Evolutionary conservation across 257 asterid species (phyloP).

Genomic region (Anisodus acutangulus): DNA sequence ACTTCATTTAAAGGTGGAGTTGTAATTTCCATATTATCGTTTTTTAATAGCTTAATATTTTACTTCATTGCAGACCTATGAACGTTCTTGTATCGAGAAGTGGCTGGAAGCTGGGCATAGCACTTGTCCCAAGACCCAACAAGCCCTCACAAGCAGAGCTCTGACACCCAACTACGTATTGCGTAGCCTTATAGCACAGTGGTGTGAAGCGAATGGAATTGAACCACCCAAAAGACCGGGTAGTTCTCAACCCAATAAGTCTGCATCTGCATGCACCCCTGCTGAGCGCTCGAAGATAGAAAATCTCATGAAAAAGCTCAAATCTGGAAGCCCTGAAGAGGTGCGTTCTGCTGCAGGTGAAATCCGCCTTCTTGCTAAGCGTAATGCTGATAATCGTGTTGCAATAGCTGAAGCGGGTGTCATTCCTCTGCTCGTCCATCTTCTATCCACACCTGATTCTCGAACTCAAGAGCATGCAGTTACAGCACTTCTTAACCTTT

Average conservation of each 20-base stretch:
- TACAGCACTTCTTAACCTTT: conserved; percentile 38
- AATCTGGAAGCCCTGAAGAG: conserved; percentile 30
- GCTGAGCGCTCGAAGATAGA: conserved; percentile 25
- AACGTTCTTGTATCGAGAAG: conserved; percentile 32
- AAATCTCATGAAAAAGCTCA: conserved; percentile 29
- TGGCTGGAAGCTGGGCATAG: conserved; percentile 36
- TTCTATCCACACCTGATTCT: conserved; percentile 30
- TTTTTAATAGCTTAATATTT: background rate
- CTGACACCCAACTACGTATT: conserved; percentile 33
- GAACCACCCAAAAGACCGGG: conserved; percentile 32
- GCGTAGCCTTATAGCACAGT: conserved; percentile 33
- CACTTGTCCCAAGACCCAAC: conserved; percentile 36
- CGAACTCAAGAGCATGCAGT: conserved; percentile 32
- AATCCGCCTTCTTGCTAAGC: conserved; percentile 31
- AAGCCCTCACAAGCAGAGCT: conserved; percentile 29
- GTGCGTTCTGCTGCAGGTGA: conserved; percentile 32
- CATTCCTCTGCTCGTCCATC: conserved; percentile 32
- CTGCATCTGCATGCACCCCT: conserved; percentile 27
- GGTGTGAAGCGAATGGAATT: conserved; percentile 35
- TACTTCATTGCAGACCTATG: conserved; percentile 34
- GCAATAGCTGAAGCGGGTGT: conserved; percentile 34
- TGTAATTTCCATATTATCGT: background rate
- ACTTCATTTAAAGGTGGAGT: conserved; percentile 1
- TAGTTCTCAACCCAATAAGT: conserved; percentile 16
- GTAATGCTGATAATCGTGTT: conserved; percentile 26